These are phyloP conservation scores for Corylus americana DNA, from an alignment of 306 rosid species.

Conservation along the genomic window DNA sequence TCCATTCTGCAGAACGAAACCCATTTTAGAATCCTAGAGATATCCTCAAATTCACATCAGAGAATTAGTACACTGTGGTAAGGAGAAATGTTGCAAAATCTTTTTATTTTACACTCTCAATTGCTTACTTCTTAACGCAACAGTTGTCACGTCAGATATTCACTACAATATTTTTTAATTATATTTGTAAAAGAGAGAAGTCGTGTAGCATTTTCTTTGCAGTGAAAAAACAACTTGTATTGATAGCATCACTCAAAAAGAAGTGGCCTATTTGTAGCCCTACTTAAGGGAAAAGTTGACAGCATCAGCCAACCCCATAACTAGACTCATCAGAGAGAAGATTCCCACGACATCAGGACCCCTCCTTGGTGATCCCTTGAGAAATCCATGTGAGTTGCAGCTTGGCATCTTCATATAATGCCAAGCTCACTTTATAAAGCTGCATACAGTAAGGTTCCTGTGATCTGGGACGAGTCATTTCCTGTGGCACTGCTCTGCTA, in stretches of 20 bases:
- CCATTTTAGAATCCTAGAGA: slow-evolving; percentile 6
- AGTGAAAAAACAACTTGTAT: too few species aligned
- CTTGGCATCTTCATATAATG: slow-evolving; percentile 16
- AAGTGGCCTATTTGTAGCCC: background rate
- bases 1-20: slow-evolving; percentile 33
- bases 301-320: background rate
- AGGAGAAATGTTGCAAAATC: too few species aligned
- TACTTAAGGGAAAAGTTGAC: background rate
- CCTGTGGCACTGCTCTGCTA: too few species aligned
- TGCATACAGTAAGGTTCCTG: slow-evolving; percentile 25
- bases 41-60: background rate
- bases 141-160: too few species aligned
- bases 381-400: slow-evolving; percentile 39
- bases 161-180: too few species aligned
- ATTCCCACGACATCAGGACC: slow-evolving; percentile 7
- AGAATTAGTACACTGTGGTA: too few species aligned
- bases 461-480: background rate
- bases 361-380: slow-evolving; percentile 22
- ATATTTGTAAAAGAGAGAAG: too few species aligned
- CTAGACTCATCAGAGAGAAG: too few species aligned
- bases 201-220: too few species aligned
- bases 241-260: background rate
- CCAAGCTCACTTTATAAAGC: slow-evolving; percentile 8
- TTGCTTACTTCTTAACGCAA: too few species aligned
- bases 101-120: too few species aligned